Evolutionary conservation across 106 monocot genomes (phyloP), one percentile per base, ranked within the genome.

Genomic region (Hemerocallis citrina): DNA sequence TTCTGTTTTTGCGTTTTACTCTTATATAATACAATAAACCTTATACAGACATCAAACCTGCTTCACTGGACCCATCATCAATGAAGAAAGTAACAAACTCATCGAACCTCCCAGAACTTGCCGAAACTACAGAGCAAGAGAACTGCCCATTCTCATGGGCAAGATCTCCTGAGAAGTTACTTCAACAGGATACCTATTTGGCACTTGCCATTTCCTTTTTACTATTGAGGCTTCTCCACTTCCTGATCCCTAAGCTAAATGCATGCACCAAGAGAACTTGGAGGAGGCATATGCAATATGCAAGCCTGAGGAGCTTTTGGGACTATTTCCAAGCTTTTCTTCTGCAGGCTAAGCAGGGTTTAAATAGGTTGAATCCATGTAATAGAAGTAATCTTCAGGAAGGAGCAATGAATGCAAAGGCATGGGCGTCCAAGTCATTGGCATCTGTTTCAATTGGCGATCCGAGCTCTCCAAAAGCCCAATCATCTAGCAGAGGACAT

Each of bases 71-170:
- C 62, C 36, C 54, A 39, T 11, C 23, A 21, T 61, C 59, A 7
- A n/a, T 63, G 28, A 73, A 60, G 38, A 74, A 65, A 37, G 23
- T 59, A 31, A 36, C 57, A 1, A 57, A 46, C 19, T 42, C 68
- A 13, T 42, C 50, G 59, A 64, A 66, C 38, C 52, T 52, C 50
- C 21, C 37, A 29, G 60, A 70, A 31, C 52, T 41, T 32, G 60
- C 55, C 8, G 70, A 77, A 44, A 42, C 63, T 6, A 19, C 52
- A 24, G 72, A 79, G 28, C 77, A 54, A 21, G 89, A 94, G 33
- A 82, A 74, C 24, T 89, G 89, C 43, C 89, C 89, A 6, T 89
- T 94, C 72, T 80, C 85, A 30, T 94, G 85, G 89, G 93, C 89
- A n/a, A 81, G 75, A 24, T 94, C 93, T 7, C 89, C 93, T 5